Evolutionary conservation across 73 alveolate species (phyloP).

Genomic region (Paraurostyla sp.): DNA sequence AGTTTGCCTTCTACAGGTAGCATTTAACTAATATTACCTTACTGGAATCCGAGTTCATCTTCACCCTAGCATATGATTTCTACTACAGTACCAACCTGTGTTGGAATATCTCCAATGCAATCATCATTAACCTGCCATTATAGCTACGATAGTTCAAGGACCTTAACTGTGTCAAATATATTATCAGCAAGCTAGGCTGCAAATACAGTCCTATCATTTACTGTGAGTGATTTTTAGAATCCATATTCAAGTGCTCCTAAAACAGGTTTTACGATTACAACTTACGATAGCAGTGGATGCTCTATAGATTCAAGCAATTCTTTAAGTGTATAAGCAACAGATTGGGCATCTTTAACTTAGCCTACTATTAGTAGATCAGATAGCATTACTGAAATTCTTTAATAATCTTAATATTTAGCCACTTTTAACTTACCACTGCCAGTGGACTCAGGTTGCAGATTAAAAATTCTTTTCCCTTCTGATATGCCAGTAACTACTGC

Average conservation of each 20-base stretch:
- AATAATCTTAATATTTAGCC: background rate
- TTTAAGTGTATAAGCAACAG: background rate
- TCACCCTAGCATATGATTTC: background rate
- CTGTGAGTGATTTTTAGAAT: background rate
- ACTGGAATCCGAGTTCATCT: slow-evolving; percentile 48
- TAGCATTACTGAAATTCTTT: background rate
- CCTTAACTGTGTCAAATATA: background rate
- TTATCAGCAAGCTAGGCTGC: background rate
- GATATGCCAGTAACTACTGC: slow-evolving; percentile 21
- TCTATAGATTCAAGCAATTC: slow-evolving; percentile 2
- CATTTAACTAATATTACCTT: background rate
- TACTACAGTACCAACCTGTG: background rate
- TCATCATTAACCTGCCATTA: background rate
- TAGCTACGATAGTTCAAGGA: background rate
- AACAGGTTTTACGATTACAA: slow-evolving; percentile 7
- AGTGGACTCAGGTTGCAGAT: slow-evolving; percentile 47
- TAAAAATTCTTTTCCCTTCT: background rate
- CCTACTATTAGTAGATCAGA: background rate
- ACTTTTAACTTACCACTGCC: background rate
- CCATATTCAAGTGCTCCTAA: slow-evolving; percentile 43
- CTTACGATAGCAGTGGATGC: slow-evolving; percentile 8
- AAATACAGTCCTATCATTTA: background rate
- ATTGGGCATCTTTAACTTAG: background rate
- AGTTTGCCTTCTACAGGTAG: background rate
- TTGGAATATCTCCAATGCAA: background rate